phyloP scores from a whole-genome alignment of 345 rosid genomes.

The Moricandia moricandioides region DNA sequence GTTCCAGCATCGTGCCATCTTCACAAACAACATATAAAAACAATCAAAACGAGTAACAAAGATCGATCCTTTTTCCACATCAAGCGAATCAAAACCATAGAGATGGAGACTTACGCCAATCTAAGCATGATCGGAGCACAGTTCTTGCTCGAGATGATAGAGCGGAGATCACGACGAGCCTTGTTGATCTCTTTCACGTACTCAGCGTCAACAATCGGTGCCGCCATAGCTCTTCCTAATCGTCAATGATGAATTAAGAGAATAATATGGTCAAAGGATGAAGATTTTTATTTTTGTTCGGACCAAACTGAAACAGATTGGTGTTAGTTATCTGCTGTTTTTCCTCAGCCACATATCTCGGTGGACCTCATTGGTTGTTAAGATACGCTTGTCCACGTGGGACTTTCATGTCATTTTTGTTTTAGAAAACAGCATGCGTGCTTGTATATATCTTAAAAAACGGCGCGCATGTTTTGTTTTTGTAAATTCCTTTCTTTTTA shows the following conservation, averaged over 20 bases:
- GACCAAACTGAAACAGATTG: constrained; percentile 26
- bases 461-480: constrained; percentile 4
- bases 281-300: constrained; percentile 5
- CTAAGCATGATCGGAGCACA: constrained; percentile 99
- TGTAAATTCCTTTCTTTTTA: not conserved
- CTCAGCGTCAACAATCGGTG: constrained; percentile 71
- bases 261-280: constrained; percentile 12
- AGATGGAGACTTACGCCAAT: constrained; percentile 57
- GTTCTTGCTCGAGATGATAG: constrained; percentile 74
- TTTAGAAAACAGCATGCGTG: constrained; percentile 1
- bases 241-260: not conserved
- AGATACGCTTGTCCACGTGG: not conserved
- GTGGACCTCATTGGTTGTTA: constrained; percentile 24
- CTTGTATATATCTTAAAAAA: not conserved
- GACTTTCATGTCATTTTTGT: constrained; percentile 8
- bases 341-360: constrained; percentile 10
- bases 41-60: not conserved
- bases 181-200: constrained; percentile 81
- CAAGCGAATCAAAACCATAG: not conserved
- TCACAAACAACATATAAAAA: constrained; percentile 15
- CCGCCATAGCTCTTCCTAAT: constrained; percentile 49
- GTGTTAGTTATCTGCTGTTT: constrained; percentile 31
- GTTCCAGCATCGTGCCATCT: constrained; percentile 99
- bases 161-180: constrained; percentile 93
- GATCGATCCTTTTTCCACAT: not conserved